Percentiles rank a stretch among this genome's conserved stretches.
These are phyloP conservation scores for Lecanosticta acicola DNA, from an alignment of 2,329 filamentous ascomycete genomes.

Conservation along the genomic window DNA sequence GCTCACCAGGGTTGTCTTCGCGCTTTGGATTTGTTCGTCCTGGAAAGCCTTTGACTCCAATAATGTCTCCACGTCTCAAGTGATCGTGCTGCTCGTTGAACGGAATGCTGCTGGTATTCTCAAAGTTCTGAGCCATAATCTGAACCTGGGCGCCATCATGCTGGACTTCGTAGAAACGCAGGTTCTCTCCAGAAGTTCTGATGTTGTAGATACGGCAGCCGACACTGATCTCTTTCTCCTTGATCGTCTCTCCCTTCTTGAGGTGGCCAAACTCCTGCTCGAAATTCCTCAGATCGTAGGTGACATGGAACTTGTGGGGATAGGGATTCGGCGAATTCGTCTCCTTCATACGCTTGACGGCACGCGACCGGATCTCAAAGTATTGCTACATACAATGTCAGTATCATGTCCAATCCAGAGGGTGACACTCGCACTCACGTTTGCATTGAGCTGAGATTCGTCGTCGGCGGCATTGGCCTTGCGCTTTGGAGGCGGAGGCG, in stretches of 20 bases:
- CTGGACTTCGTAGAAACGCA: constrained; percentile 85
- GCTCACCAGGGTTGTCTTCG: constrained; percentile 67
- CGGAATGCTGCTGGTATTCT: constrained; percentile 60
- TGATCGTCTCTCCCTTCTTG: constrained; percentile 79
- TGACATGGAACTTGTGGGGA: constrained; percentile 88
- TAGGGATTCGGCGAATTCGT: constrained; percentile 76
- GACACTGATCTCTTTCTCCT: constrained; percentile 68
- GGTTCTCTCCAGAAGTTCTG: constrained; percentile 73
- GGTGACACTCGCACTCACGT: constrained; percentile 47
- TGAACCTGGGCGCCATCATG: constrained; percentile 74
- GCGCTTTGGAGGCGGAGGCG: constrained; percentile 53
- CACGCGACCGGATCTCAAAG: constrained; percentile 88
- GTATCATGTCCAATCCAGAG: neutral
- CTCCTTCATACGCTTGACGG: constrained; percentile 69
- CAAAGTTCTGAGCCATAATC: constrained; percentile 84
- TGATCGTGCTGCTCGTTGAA: constrained; percentile 88
- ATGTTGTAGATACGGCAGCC: constrained; percentile 87
- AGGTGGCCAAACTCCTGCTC: constrained; percentile 70
- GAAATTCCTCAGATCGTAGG: constrained; percentile 76
- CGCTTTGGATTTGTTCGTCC: constrained; percentile 80
- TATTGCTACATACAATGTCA: constrained; percentile 58
- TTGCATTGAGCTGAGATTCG: constrained; percentile 67
- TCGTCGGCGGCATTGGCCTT: constrained; percentile 60
- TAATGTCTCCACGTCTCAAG: constrained; percentile 84
- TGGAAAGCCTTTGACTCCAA: constrained; percentile 79